These are phyloP conservation scores for Lachnellula hyalina DNA, from an alignment of 2,329 filamentous ascomycete species.

Conservation along the genomic window DNA sequence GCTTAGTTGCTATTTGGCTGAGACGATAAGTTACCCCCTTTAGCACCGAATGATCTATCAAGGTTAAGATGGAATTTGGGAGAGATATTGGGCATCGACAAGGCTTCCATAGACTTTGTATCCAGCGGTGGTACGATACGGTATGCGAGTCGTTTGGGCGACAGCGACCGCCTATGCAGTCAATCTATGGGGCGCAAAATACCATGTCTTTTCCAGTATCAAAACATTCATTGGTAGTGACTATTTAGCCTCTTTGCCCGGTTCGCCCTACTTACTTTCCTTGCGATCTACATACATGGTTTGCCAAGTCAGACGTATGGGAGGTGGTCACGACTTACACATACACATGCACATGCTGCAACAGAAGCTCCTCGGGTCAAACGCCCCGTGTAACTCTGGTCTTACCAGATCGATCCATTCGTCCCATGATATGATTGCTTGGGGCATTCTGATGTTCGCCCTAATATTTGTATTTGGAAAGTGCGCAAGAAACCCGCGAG, in stretches of 20 bases:
- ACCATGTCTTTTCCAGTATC: background rate
- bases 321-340: too few species aligned
- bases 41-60: background rate
- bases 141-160: background rate
- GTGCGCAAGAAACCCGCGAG: too few species aligned
- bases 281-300: background rate
- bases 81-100: background rate
- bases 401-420: background rate
- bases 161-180: background rate
- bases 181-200: background rate
- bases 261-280: background rate
- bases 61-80: background rate
- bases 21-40: constrained; percentile 7
- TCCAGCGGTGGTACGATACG: background rate
- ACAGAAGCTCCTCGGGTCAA: background rate
- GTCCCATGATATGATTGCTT: background rate
- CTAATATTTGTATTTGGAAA: background rate
- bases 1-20: constrained; percentile 20
- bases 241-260: background rate
- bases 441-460: background rate
- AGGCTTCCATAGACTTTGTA: background rate
- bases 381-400: background rate
- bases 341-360: too few species aligned
- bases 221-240: background rate
- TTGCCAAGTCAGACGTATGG: too few species aligned